Evolutionary conservation across 2,329 filamentous ascomycete genomes (phyloP), one percentile per base, ranked within the genome.

Genomic region (Penicillium decumbens): DNA sequence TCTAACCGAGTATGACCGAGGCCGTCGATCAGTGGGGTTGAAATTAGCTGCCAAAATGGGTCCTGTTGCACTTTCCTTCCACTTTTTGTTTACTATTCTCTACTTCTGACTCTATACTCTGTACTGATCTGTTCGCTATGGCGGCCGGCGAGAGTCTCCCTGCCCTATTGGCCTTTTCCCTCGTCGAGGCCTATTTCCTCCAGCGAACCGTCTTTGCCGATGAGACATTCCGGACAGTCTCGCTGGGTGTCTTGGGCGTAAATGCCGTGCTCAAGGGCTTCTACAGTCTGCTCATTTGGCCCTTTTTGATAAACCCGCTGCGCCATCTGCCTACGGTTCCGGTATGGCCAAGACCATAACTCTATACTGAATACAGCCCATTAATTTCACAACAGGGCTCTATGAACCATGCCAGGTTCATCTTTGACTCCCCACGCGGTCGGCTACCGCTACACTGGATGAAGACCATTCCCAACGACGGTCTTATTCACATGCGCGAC

Each of bases 401-500:
- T 12, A 46, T 59, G 44, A 65, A 55, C 39, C 51, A 65, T 46
- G 43, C 48, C 6, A 58, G 57, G 23, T 56, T 69, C 25, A 58
- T 71, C 42, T 64, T 70, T 39, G 66, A 69, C 41, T 55, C 61
- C 10, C 68, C 68, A 3, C 62, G 65, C 7, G 68, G 68, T 7
- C 57, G 56, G 3, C 48, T 56, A 0, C 64, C 65, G 0, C 48
- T 70, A 13, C 29, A 66, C 40, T 82, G 79, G 79, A 73, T 77
- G 41, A 74, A 77, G 38, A 72, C 62, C 6, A 69, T 81, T 10
- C 76, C 76, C 2, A 81, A 82, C 52, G 75, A 81, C 42, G 80
- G 80, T 1, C 65, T 82, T 4, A 72, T 82, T 33, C 71, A 76
- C 52, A 80, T 81, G 57, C 70, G 71, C 15, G 72, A 75, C 58